Evolutionary conservation across 2,329 filamentous ascomycete species (phyloP).

Genomic region (Fusarium hainanense): DNA sequence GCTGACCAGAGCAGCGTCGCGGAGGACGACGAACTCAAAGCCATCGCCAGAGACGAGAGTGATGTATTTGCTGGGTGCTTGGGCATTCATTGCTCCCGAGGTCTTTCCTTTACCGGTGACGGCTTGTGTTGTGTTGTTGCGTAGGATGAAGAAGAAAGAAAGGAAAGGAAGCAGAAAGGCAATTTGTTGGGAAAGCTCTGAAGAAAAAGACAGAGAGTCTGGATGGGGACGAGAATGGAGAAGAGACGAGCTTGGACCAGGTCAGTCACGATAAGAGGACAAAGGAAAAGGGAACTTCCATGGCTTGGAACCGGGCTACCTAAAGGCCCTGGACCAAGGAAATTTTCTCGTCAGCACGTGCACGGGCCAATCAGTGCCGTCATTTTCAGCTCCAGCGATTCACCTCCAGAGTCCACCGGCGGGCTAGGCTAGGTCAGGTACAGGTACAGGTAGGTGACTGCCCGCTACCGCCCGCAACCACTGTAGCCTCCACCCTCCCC

Average conservation of each 20-base stretch:
- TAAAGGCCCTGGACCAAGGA: slow-evolving; percentile 7
- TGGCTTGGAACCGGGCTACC: neutral
- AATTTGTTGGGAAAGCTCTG: slow-evolving; percentile 11
- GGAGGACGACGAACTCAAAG: slow-evolving; percentile 80
- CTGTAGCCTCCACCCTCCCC: slow-evolving; percentile 4
- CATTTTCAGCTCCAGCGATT: slow-evolving; percentile 30
- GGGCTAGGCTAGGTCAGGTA: neutral
- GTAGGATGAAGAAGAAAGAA: slow-evolving; percentile 14
- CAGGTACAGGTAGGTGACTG: neutral
- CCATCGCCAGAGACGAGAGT: slow-evolving; percentile 81
- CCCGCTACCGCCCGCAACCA: neutral
- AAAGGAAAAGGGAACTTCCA: neutral
- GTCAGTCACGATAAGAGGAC: slow-evolving; percentile 10
- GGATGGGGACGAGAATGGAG: slow-evolving; percentile 23
- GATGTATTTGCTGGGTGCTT: slow-evolving; percentile 71
- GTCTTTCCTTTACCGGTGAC: neutral
- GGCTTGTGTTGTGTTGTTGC: neutral
- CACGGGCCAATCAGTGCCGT: slow-evolving; percentile 39
- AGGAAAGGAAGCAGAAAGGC: slow-evolving; percentile 1
- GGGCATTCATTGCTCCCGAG: slow-evolving; percentile 39
- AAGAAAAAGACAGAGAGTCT: slow-evolving; percentile 17
- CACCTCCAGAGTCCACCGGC: slow-evolving; percentile 2
- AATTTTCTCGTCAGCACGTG: slow-evolving; percentile 39
- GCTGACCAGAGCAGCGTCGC: slow-evolving; percentile 76
- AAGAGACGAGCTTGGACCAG: slow-evolving; percentile 19